Evolutionary conservation across 108 stramenopile species (phyloP), one percentile per base, ranked within the genome.

Genomic region (Nitzschia palea): DNA sequence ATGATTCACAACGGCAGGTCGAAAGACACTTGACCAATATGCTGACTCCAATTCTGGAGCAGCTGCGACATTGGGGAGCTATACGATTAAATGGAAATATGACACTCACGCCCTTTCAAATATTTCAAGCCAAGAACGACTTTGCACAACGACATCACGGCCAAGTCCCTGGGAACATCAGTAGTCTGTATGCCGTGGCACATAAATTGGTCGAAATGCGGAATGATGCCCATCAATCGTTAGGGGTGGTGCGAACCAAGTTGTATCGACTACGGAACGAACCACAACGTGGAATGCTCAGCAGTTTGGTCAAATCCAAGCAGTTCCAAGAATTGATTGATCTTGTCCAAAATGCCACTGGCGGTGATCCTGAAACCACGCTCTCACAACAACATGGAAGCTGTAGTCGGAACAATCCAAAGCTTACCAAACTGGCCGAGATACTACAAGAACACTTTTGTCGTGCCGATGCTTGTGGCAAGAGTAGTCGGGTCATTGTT

Each of bases 381-480:
- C 42, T 53, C 4, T 53, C 50, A 9, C 65, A 65, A 53, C 32
- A 54, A 36, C 56, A 74, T 3, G 55, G 42, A 17, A 28, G 62
- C n/a, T 36, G 50, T 15, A 26, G n/a, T 10, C 20, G 23, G 51
- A 50, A 55, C 37, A 76, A 68, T 45, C 96, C 96, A 3, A 97
- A 97, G 58, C 65, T 93, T 22, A 25, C 55, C 47, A 94, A 91
- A 55, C 73, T 97, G 4, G 61, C 65, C 10, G 90, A 93, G 50
- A 61, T 95, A 17, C 77, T 97, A 47, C 48, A 65, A 14, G 86
- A 87, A 33, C 96, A 97, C 51, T 97, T 97, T 78, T 68, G 68
- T 28, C 75, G 88, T 30, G 72, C 77, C 23, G 26, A 67, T 33
- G 82, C 86, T 6, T 56, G 44, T 23, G 74, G 68, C 5, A 65